phyloP scores from a whole-genome alignment of 305 asterid species.

The Fraxinus velutina region DNA sequence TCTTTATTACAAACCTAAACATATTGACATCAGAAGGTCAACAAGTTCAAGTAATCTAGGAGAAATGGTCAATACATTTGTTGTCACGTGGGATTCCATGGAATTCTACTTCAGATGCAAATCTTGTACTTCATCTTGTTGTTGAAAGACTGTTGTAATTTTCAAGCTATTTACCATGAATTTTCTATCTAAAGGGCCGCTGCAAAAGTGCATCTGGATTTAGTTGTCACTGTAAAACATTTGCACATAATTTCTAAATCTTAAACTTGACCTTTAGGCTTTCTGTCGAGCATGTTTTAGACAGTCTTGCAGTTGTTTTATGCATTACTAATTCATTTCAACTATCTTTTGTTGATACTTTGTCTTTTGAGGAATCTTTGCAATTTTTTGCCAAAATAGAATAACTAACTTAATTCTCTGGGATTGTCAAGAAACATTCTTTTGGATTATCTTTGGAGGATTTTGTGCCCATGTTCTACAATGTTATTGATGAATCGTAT shows the following conservation, averaged over 20 bases:
- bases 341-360: background rate
- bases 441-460: background rate
- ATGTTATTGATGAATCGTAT: conserved; percentile 19
- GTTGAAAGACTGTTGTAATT: background rate
- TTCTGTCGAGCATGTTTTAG: background rate
- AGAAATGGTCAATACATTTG: background rate
- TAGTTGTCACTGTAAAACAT: background rate
- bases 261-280: background rate
- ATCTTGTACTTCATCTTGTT: background rate
- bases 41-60: background rate
- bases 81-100: background rate
- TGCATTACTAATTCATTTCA: background rate
- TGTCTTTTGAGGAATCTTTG: background rate
- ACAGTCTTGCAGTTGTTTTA: background rate
- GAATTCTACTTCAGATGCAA: background rate
- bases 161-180: background rate
- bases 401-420: background rate
- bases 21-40: background rate
- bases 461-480: background rate
- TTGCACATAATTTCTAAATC: background rate
- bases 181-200: background rate
- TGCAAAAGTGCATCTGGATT: background rate
- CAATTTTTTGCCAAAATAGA: background rate
- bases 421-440: background rate
- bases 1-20: background rate